Evolutionary conservation across 2,329 filamentous ascomycete genomes (phyloP), one percentile per base, ranked within the genome.

Genomic region (Phialophora verrucosa): DNA sequence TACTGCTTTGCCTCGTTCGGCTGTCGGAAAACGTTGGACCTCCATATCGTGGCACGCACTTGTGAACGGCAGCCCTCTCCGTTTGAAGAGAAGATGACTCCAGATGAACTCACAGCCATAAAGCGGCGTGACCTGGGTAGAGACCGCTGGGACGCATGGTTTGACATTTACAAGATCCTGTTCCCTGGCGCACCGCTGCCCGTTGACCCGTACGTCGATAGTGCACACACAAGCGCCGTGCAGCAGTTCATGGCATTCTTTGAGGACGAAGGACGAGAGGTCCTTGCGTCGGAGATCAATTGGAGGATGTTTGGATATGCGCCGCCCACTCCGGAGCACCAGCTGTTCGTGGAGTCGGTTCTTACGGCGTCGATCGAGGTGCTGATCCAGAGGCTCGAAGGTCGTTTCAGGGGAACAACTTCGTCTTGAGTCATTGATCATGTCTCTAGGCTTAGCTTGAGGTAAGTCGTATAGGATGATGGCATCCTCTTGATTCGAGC

Each of bases 61-160:
- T 62, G 59, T n/a, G 29, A 20, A 44, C 49, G 20, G 29, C 49
- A 27, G n/a, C 3, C 32, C 27, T 62, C 49, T 10, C 59, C 59
- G 10, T 64, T 64, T 29, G 47, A 57, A 32, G 66, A 66, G 60
- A 67, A 67, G 61, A 70, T 68, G 65, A 63, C 66, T 23, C 56
- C 42, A n/a, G 59, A 68, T 31, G 66, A 70, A 49, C 31, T 50
- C 27, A 58, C 27, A 17, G 57, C 57, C 3, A 63, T 70, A n/a
- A 68, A 66, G 29, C 35, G 57, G 20, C 53, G 66, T 25, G 58
- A 35, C 20, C 58, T 64, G 10, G 59, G 63, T 6, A 49, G 58
- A 2, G 49, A 17, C 29, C 55, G 50, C 8, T 51, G 17, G 6
- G 63, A 66, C 17, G 38, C 55, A 25, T 68, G 68, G 68, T 63